Percentiles rank a stretch among this genome's conserved stretches.
These are phyloP conservation scores for Jaminaea rosea DNA, from an alignment of 1,284 basidiomycete genomes.

Conservation along the genomic window DNA sequence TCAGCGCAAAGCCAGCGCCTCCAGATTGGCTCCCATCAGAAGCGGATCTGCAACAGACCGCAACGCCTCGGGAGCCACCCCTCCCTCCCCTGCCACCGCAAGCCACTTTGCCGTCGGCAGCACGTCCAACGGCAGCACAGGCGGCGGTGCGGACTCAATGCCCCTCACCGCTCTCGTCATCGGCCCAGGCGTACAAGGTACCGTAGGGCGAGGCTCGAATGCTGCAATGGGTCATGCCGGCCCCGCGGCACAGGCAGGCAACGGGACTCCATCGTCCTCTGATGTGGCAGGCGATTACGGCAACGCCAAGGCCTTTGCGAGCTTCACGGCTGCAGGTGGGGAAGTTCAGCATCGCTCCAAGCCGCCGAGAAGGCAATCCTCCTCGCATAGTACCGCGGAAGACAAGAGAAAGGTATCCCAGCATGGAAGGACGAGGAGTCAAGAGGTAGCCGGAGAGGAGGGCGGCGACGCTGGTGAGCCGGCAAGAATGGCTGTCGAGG, in stretches of 20 bases:
- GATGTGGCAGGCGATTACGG: conserved; percentile 16
- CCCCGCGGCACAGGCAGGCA: background rate
- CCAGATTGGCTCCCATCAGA: too few species aligned
- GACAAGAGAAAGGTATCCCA: conserved; percentile 6
- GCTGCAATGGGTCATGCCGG: conserved; percentile 8
- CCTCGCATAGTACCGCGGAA: background rate
- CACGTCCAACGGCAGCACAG: too few species aligned
- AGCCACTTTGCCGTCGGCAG: too few species aligned
- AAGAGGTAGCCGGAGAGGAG: conserved; percentile 6
- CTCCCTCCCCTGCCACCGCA: too few species aligned
- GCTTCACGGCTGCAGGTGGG: conserved; percentile 26
- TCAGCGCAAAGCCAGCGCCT: too few species aligned
- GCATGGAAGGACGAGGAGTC: conserved; percentile 5
- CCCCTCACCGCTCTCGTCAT: conserved; percentile 36
- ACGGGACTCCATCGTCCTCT: too few species aligned
- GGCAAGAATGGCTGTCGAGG: conserved; percentile 19
- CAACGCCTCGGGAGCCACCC: too few species aligned
- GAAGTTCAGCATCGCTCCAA: conserved; percentile 13
- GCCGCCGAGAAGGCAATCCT: background rate
- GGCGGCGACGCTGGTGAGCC: conserved; percentile 14
- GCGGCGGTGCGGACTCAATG: conserved; percentile 14
- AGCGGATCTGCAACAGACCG: too few species aligned
- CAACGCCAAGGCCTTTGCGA: conserved; percentile 26
- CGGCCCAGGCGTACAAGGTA: conserved; percentile 38
- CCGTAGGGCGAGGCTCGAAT: conserved; percentile 18